Evolutionary conservation across 1,284 basidiomycete genomes (phyloP).

Genomic region (Trichosporon sp.): DNA sequence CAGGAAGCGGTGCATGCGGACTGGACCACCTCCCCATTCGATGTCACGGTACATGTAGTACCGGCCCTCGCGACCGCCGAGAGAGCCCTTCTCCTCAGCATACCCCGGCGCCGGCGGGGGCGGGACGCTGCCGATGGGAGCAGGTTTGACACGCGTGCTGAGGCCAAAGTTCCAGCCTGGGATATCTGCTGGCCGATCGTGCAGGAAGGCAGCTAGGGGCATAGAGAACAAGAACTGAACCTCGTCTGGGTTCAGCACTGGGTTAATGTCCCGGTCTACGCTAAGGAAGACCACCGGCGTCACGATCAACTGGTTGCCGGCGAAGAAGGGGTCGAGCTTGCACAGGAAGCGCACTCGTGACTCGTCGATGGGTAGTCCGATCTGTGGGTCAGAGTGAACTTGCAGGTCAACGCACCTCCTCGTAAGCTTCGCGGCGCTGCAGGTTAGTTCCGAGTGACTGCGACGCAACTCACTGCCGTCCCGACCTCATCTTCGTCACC

Average conservation of each 20-base stretch:
- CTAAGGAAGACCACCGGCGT: slow-evolving; percentile 81
- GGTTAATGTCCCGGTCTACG: slow-evolving; percentile 58
- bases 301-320: slow-evolving; percentile 65
- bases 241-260: slow-evolving; percentile 69
- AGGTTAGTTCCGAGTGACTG: not conserved
- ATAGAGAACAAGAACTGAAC: slow-evolving; percentile 74
- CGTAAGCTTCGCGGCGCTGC: slow-evolving; percentile 66
- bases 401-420: slow-evolving; percentile 53
- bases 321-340: slow-evolving; percentile 66
- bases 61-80: slow-evolving; percentile 34
- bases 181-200: slow-evolving; percentile 58
- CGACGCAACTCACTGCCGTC: slow-evolving; percentile 60
- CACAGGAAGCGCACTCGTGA: slow-evolving; percentile 66
- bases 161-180: slow-evolving; percentile 45
- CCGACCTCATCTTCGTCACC: slow-evolving; percentile 64
- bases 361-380: slow-evolving; percentile 67
- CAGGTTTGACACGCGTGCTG: slow-evolving; percentile 22
- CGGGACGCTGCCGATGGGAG: slow-evolving; percentile 10
- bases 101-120: slow-evolving; percentile 29
- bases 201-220: slow-evolving; percentile 67
- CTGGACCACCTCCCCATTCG: slow-evolving; percentile 46
- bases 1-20: slow-evolving; percentile 67
- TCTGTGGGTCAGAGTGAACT: slow-evolving; percentile 49
- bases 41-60: slow-evolving; percentile 64
- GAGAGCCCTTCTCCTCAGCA: slow-evolving; percentile 17